Evolutionary conservation across 495 filamentous ascomycete species (phyloP), one percentile per base, ranked within the genome.

Genomic region (Podospora didyma): DNA sequence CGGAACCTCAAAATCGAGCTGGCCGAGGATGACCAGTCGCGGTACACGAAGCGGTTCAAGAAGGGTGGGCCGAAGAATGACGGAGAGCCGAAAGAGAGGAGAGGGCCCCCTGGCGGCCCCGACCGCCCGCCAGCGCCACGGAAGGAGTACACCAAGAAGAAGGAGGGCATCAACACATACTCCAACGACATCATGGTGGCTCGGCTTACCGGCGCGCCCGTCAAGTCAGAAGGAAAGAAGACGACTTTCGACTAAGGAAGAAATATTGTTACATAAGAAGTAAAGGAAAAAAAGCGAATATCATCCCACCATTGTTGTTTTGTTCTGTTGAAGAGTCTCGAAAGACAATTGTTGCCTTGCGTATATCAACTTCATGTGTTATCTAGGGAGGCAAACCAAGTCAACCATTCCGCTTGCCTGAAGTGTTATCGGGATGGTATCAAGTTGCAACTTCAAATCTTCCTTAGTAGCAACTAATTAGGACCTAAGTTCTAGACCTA

Each of bases 21-120:
- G 64, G 94, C 95, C 9, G 93, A 99, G 74, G 93, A 96, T 67
- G 83, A 92, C 41, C 80, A 85, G 52, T 82, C 83, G 23, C 75
- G 94, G 44, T 97, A 99, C 70, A 89, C 90, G 74, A 97, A 97
- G 75, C 84, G 94, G 10, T 97, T 88, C 71, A 89, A 90, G 46
- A 91, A 89, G 70, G 87, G 86, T 26, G 67, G 61, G 6, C 54
- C 58, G 42, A 62, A 58, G 24, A 63, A 49, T 23, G 56, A 55
- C 34, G 31, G 21, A 52, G 28, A 12, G 34, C 53, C 28, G 14
- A 51, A 34, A 41, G 3, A 12, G 60, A 53, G 34, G 60, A 54
- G 20, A 54, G 55, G 48, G 60, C 54, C 37, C 26, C 26, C 26
- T 31, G 26, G 26, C 26, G 26, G 26, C 9, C 26, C 26, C 3